Evolutionary conservation across 2,329 filamentous ascomycete genomes (phyloP).

Genomic region (Aspergillus quadricinctus): DNA sequence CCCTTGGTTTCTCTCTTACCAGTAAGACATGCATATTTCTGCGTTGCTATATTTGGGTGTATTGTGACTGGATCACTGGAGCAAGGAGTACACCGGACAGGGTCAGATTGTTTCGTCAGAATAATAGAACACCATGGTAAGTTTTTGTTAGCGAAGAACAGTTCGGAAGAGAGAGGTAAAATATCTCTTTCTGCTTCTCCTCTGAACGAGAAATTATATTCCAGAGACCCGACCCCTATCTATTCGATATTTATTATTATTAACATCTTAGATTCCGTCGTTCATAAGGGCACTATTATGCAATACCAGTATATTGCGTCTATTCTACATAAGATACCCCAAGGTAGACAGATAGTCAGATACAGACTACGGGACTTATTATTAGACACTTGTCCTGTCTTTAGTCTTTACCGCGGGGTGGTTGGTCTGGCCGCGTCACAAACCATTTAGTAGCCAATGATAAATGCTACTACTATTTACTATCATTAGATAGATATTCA

Average conservation of each 20-base stretch:
- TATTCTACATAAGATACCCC: neutral
- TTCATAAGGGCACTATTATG: no score
- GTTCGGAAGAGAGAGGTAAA: no score
- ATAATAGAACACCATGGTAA: neutral
- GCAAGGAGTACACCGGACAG: neutral
- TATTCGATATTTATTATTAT: no score
- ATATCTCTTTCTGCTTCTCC: neutral
- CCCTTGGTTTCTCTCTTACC: neutral
- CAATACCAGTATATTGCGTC: neutral
- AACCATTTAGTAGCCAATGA: neutral
- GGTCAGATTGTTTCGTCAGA: neutral
- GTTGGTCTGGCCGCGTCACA: neutral
- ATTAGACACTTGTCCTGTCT: neutral
- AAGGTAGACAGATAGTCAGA: neutral
- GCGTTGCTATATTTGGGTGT: neutral
- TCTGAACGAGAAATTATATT: neutral
- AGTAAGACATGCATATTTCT: neutral
- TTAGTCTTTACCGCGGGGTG: neutral
- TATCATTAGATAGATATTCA: no score
- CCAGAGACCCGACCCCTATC: neutral
- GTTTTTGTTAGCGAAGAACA: no score
- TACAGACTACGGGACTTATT: neutral
- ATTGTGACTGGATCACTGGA: neutral
- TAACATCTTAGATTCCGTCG: neutral
- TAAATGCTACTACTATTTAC: neutral